These are phyloP conservation scores for Candida piceae DNA, from an alignment of 805 yeast species.

Conservation along the genomic window DNA sequence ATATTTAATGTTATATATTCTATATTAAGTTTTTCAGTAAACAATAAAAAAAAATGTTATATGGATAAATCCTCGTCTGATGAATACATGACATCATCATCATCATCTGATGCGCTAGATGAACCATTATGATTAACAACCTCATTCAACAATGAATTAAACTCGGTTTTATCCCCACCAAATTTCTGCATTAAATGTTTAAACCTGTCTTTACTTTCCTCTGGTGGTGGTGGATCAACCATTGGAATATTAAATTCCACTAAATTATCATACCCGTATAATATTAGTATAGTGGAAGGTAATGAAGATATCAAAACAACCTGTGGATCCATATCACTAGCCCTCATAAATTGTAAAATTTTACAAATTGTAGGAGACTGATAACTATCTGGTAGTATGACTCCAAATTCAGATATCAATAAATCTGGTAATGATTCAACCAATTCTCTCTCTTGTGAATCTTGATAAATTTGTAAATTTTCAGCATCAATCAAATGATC, in stretches of 20 bases:
- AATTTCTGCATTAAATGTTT: conserved; percentile 6
- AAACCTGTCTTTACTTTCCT: conserved; percentile 1
- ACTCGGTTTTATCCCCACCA: conserved; percentile 1
- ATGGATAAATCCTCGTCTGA: too few relatives aligned
- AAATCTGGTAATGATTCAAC: conserved; percentile 1
- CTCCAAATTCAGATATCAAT: conserved; percentile 9
- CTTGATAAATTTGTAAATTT: conserved; percentile 8
- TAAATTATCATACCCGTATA: conserved; percentile 1
- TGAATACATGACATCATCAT: too few relatives aligned
- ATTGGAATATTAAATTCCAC: too few relatives aligned
- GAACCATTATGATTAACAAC: neutral
- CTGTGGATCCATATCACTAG: conserved; percentile 3
- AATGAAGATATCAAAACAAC: neutral
- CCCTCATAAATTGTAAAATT: conserved; percentile 4
- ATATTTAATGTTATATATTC: neutral
- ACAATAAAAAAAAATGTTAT: too few relatives aligned
- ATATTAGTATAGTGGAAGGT: neutral
- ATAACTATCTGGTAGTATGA: neutral
- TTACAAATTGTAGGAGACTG: conserved; percentile 1
- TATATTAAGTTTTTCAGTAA: neutral
- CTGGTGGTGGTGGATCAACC: neutral
- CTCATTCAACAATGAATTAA: conserved; percentile 8
- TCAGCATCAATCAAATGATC: conserved; percentile 9
- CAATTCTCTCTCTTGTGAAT: conserved; percentile 2
- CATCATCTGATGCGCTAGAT: too few relatives aligned